Percentiles rank a stretch among this genome's conserved stretches.
Conservation (phyloP, 176 grass and related monocot species). For the Oryza glaberrima region DNA sequence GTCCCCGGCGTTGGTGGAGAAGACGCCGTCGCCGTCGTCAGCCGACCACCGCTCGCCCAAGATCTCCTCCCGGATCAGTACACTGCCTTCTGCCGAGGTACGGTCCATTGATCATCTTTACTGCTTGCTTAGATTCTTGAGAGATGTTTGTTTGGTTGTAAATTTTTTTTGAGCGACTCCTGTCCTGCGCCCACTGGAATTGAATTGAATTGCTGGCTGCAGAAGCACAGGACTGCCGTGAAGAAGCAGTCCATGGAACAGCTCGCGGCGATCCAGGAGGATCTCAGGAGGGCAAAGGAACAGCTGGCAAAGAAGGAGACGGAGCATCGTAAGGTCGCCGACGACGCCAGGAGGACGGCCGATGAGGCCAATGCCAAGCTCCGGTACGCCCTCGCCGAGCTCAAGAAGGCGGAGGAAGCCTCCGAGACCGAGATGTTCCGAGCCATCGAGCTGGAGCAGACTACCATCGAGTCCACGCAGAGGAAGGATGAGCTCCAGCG, state of each 20-base stretch:
- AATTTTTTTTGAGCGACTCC: no score
- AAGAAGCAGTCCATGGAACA: constrained; percentile 53
- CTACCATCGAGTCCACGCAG: constrained; percentile 54
- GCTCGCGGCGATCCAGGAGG: constrained; percentile 55
- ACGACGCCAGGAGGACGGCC: constrained; percentile 50
- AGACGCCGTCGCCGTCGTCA: constrained; percentile 6
- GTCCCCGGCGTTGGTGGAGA: constrained; percentile 44
- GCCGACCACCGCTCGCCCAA: constrained; percentile 33
- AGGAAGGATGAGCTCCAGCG: constrained; percentile 65
- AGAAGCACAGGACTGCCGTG: constrained; percentile 53
- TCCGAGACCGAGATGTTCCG: constrained; percentile 55
- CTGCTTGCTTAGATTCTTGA: no score
- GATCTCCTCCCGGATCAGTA: constrained; percentile 39
- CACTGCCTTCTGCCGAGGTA: constrained; percentile 29
- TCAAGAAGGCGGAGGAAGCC: constrained; percentile 58
- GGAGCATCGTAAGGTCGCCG: constrained; percentile 57
- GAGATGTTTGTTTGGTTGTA: background rate
- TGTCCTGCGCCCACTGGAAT: no score
- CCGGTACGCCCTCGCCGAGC: constrained; percentile 40
- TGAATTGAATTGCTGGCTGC: constrained; percentile 1
- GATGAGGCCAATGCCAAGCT: constrained; percentile 68
- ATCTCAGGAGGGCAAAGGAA: constrained; percentile 56
- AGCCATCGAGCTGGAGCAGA: constrained; percentile 59
- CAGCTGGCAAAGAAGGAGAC: constrained; percentile 55
- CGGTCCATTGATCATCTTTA: background rate